Base-by-base conservation (phyloP, 352 stramenopile genomes). In the Pythium aphanidermatum region DNA sequence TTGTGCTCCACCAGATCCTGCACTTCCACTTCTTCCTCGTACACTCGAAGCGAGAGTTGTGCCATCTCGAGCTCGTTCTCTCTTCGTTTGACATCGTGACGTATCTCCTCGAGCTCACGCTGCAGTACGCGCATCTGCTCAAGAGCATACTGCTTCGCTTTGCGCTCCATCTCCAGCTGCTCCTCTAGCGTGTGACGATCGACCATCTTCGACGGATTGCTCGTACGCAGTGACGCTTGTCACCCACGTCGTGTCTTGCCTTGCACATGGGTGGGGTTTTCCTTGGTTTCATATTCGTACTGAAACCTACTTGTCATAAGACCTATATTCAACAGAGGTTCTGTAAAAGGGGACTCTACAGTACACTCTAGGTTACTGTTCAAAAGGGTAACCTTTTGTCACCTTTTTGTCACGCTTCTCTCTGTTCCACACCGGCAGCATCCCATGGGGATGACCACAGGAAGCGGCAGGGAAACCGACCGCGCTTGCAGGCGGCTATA, bases 1-100 rank as follows among this genome's bases (percentile, higher is more conserved):
- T 78, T 78, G 33, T 61, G 54, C 40, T 78, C 61, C 19, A 70
- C 55, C 6, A 75, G 52, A 42, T 78, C 64, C 25, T 74, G 60
- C 11, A 75, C 38, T 13, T 70, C 48, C n/a, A 50, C 28, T 20
- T 59, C 44, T 26, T 58, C 32, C 11, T 64, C 48, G 45, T 54
- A 52, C n/a, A 64, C 55, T 23, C 43, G 50, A 23, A 60, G n/a
- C 26, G 17, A 36, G 13, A 58, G 46, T 55, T 55, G 48, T 26
- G 57, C 56, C 42, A 58, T 56, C 25, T 55, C 38, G 23, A 73
- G 48, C 28, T 70, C 60, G 17, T 36, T 51, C 14, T 68, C 51
- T 24, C 57, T 56, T 16, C 53, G 55, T 16, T 44, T 50, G 26
- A 38, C 48, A 14, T 73, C 63, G 26, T 58, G 53, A 23, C 46